A percentile compares a stretch with the other conserved stretches of the same genome.
Conservation (phyloP, 140 eudicot species). For the Erigeron philadelphicus region DNA sequence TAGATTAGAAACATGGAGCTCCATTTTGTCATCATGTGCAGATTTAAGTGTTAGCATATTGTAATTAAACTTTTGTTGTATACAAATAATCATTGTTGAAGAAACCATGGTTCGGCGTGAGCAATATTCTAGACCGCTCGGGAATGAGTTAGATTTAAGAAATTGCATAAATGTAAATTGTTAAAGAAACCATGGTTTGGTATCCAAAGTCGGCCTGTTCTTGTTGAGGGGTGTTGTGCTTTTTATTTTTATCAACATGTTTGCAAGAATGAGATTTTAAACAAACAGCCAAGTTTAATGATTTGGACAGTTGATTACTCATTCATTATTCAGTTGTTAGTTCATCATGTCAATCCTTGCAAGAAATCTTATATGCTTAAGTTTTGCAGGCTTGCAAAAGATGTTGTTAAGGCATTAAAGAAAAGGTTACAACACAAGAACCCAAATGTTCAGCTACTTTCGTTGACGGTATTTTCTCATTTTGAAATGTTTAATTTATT, state of each 20-base stretch:
- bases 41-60: not conserved
- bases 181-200: too few relatives aligned
- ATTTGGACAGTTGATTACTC: not conserved
- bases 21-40: not conserved
- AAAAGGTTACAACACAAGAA: conserved; percentile 92
- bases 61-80: not conserved
- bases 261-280: not conserved
- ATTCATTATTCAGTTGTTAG: not conserved
- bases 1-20: conserved; percentile 1
- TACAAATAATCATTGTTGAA: not conserved
- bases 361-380: conserved; percentile 13
- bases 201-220: not conserved
- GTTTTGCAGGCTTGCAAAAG: conserved; percentile 72
- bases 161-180: too few relatives aligned
- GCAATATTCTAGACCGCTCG: too few relatives aligned
- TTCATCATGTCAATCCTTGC: not conserved
- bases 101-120: not conserved
- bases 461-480: conserved; percentile 62
- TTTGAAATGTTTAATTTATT: not conserved
- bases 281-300: not conserved
- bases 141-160: too few relatives aligned
- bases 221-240: not conserved
- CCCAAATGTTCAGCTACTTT: conserved; percentile 77
- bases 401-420: conserved; percentile 83
- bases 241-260: not conserved